These are phyloP conservation scores for Aspergillus arachidicola DNA, from an alignment of 2,329 filamentous ascomycete genomes.

Conservation along the genomic window DNA sequence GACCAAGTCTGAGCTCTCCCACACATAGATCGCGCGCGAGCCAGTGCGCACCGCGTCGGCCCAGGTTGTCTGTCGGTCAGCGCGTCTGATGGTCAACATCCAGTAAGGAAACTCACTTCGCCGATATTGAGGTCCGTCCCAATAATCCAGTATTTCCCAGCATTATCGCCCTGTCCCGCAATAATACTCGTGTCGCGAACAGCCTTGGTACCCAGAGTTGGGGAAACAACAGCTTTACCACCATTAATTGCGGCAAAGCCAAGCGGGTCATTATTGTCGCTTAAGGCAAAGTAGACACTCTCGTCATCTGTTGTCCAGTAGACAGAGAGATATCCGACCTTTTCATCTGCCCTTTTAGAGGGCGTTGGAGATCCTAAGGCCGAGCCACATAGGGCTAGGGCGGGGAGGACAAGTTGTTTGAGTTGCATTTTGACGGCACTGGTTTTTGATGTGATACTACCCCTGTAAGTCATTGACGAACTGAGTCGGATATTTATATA, in stretches of 20 bases:
- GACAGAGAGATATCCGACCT: slow-evolving; percentile 16
- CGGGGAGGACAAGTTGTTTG: neutral
- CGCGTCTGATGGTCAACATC: neutral
- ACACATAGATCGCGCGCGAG: slow-evolving; percentile 17
- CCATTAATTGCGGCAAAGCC: slow-evolving; percentile 10
- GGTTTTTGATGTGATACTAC: neutral
- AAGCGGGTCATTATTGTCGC: slow-evolving; percentile 13
- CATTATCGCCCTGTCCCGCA: slow-evolving; percentile 9
- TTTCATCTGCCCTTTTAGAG: neutral
- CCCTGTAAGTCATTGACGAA: neutral
- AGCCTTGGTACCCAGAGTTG: slow-evolving; percentile 18
- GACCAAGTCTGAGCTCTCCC: slow-evolving; percentile 19
- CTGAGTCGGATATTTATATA: neutral
- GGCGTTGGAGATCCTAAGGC: neutral
- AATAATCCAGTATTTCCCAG: slow-evolving; percentile 20
- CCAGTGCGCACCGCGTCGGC: slow-evolving; percentile 12
- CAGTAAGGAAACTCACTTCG: slow-evolving; percentile 1
- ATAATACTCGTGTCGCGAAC: slow-evolving; percentile 18
- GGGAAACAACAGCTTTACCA: slow-evolving; percentile 13
- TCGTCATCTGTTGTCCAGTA: slow-evolving; percentile 21
- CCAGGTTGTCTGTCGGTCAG: slow-evolving; percentile 17
- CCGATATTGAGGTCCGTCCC: slow-evolving; percentile 20
- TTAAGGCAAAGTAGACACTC: slow-evolving; percentile 18
- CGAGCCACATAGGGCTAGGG: neutral
- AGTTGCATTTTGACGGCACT: neutral